phyloP scores from a whole-genome alignment of 1,284 basidiomycete species.

The Boletus semigastroideus region DNA sequence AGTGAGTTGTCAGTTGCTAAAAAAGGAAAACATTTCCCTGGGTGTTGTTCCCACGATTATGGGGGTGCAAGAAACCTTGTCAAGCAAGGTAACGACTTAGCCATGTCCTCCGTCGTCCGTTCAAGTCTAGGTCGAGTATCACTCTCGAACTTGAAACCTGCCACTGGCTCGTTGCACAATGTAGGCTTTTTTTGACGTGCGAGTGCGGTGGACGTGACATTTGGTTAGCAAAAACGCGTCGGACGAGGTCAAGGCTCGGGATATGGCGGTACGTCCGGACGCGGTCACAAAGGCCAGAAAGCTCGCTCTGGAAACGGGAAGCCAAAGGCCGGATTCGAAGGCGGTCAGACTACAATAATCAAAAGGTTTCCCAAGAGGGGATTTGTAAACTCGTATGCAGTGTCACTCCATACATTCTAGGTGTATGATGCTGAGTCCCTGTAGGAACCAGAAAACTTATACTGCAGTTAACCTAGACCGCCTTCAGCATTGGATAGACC shows the following conservation, averaged over 20 bases:
- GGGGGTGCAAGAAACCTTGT: too few relatives aligned
- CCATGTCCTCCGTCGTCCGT: slow-evolving; percentile 34
- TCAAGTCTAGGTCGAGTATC: slow-evolving; percentile 41
- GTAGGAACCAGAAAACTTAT: slow-evolving; percentile 70
- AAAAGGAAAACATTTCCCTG: too few relatives aligned
- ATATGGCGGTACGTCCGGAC: slow-evolving; percentile 88
- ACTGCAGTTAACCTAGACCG: slow-evolving; percentile 86
- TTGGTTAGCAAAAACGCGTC: slow-evolving; percentile 81
- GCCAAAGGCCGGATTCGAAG: slow-evolving; percentile 80
- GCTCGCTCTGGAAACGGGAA: slow-evolving; percentile 92
- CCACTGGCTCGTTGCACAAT: slow-evolving; percentile 60
- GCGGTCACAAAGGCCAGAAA: slow-evolving; percentile 96
- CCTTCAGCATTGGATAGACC: slow-evolving; percentile 89
- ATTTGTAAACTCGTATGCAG: slow-evolving; percentile 85
- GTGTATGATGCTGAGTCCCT: slow-evolving; percentile 4
- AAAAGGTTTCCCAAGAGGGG: slow-evolving; percentile 92
- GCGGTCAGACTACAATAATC: slow-evolving; percentile 95
- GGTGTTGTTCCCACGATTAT: not conserved
- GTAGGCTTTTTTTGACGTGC: slow-evolving; percentile 35
- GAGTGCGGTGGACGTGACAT: not conserved
- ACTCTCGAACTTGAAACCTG: slow-evolving; percentile 64
- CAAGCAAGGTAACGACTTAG: too few relatives aligned
- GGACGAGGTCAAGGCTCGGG: slow-evolving; percentile 92
- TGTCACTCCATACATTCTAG: not conserved
- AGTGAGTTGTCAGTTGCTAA: too few relatives aligned